phyloP scores from a whole-genome alignment of 768 basidiomycete genomes.

The Glaciozyma martinii region DNA sequence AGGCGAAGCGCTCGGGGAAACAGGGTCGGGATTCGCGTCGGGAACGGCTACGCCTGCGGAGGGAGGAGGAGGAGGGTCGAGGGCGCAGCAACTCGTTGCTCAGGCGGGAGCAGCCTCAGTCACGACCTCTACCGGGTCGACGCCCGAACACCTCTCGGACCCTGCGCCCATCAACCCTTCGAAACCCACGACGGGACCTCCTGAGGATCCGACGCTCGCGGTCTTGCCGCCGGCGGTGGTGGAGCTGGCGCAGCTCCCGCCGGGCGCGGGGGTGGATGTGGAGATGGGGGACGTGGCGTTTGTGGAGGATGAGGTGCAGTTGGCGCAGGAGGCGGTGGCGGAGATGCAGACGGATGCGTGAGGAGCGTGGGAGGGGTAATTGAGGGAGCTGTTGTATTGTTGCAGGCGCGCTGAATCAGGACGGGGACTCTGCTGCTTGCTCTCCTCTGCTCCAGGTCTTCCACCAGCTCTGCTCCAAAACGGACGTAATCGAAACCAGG shows the following conservation, averaged over 20 bases:
- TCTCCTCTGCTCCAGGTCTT: neutral
- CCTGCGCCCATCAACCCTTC: neutral
- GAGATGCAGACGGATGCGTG: no score
- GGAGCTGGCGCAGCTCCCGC: neutral
- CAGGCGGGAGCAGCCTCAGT: neutral
- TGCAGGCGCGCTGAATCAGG: neutral
- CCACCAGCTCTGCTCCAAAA: neutral
- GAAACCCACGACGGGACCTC: neutral
- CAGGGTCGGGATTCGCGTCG: neutral
- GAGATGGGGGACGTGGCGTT: constrained; percentile 3
- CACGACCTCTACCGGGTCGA: neutral
- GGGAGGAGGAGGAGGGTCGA: no score
- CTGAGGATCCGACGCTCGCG: neutral
- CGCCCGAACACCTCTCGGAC: neutral
- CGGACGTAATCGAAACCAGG: neutral
- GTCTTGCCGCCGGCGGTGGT: constrained; percentile 9
- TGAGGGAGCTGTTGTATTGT: no score
- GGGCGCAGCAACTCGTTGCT: neutral
- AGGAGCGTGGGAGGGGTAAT: no score
- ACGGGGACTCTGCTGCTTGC: neutral
- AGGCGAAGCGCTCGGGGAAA: neutral
- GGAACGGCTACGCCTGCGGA: neutral
- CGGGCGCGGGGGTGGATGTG: neutral
- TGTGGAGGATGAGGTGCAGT: constrained; percentile 5
- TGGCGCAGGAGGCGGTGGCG: neutral